Evolutionary conservation across 371 early-diverging fungal genomes (phyloP).

Genomic region (Fennellomyces sp.): DNA sequence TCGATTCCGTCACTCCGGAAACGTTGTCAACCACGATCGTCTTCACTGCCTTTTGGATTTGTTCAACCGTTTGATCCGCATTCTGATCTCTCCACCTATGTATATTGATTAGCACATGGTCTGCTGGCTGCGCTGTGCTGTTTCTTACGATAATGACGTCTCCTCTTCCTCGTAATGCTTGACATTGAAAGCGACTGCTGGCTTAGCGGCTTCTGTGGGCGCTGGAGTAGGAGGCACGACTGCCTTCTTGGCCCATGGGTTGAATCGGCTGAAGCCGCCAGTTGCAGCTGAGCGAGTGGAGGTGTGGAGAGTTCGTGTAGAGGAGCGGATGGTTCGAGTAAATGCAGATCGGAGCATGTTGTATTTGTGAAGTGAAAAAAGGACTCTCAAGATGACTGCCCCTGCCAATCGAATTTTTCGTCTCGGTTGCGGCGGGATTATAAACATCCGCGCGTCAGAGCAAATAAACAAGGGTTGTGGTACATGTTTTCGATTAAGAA

Average conservation of each 20-base stretch:
- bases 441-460: too few species aligned
- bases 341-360: neutral
- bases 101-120: too few species aligned
- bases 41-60: constrained; percentile 31
- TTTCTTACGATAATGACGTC: constrained; percentile 4
- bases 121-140: too few species aligned
- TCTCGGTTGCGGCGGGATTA: too few species aligned
- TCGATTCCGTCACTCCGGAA: constrained; percentile 22
- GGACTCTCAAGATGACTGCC: neutral
- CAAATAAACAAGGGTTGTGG: too few species aligned
- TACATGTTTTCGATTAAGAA: too few species aligned
- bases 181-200: constrained; percentile 4
- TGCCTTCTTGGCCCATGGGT: constrained; percentile 46
- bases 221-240: constrained; percentile 17
- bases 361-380: neutral
- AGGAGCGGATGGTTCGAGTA: neutral
- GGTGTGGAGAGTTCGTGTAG: constrained; percentile 23
- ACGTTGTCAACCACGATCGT: constrained; percentile 35
- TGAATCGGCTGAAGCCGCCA: constrained; percentile 40
- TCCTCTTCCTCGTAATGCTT: constrained; percentile 1
- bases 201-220: constrained; percentile 3
- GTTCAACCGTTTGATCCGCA: constrained; percentile 23
- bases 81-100: constrained; percentile 38
- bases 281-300: constrained; percentile 23
- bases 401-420: too few species aligned